Conservation (phyloP, 164 flowering plant species). For the Berberis thunbergii region DNA sequence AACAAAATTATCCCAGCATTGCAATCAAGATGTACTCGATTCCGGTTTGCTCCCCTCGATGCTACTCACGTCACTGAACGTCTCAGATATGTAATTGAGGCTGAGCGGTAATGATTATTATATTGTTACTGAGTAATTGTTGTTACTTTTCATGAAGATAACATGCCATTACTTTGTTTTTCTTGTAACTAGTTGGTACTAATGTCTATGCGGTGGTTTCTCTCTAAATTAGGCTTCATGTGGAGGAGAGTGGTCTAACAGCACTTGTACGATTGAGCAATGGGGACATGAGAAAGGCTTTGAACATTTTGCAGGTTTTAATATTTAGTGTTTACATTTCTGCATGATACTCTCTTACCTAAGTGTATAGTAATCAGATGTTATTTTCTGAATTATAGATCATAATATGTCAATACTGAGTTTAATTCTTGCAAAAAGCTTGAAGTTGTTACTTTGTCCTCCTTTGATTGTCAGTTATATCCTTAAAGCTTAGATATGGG, state of each 20-base stretch:
- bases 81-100: slow-evolving; percentile 65
- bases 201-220: not conserved
- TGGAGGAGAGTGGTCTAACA: slow-evolving; percentile 63
- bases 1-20: slow-evolving; percentile 96
- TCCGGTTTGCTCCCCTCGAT: slow-evolving; percentile 95
- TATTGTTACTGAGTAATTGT: not conserved
- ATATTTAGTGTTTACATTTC: not conserved
- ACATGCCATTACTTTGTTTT: not conserved
- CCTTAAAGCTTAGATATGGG: too few relatives aligned
- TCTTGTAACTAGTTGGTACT: not conserved
- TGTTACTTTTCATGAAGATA: too few relatives aligned
- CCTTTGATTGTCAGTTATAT: too few relatives aligned
- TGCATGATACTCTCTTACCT: not conserved
- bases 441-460: too few relatives aligned
- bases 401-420: too few relatives aligned
- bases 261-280: slow-evolving; percentile 88
- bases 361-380: not conserved
- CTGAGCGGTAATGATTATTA: slow-evolving; percentile 49
- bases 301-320: slow-evolving; percentile 92
- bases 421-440: too few relatives aligned
- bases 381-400: too few relatives aligned
- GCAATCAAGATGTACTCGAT: slow-evolving; percentile 96
- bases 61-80: slow-evolving; percentile 65
- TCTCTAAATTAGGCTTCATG: slow-evolving; percentile 58
- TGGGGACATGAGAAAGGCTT: slow-evolving; percentile 98